Evolutionary conservation across 129 eudicot species (phyloP).

Genomic region (Flaveria brownii): DNA sequence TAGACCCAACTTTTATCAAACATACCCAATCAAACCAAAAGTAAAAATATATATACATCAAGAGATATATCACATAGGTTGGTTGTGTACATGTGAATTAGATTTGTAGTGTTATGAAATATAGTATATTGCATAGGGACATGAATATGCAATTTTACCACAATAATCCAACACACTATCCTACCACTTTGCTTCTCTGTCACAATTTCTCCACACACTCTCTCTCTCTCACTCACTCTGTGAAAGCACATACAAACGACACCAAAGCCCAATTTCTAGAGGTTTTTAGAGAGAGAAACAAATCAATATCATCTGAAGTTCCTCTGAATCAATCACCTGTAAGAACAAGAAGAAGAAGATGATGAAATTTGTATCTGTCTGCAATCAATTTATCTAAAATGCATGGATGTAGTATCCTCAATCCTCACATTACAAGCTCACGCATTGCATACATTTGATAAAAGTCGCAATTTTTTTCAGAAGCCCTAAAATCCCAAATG

Average conservation of each 20-base stretch:
- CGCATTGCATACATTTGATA: conserved; percentile 28
- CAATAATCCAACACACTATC: conserved; percentile 20
- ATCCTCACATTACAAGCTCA: conserved; percentile 25
- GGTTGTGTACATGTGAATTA: not conserved
- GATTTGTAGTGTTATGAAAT: not conserved
- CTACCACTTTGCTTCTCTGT: conserved; percentile 34
- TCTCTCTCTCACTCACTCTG: conserved; percentile 20
- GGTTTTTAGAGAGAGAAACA: conserved; percentile 25
- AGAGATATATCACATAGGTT: not conserved
- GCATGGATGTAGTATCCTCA: conserved; percentile 22
- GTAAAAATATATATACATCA: no score
- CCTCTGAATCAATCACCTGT: conserved; percentile 14
- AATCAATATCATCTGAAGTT: not conserved
- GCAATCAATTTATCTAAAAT: conserved; percentile 17
- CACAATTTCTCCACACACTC: not conserved
- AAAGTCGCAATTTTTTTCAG: not conserved
- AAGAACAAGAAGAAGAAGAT: conserved; percentile 24
- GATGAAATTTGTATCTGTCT: conserved; percentile 19
- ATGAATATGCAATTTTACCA: conserved; percentile 6
- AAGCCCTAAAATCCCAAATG: conserved; percentile 21
- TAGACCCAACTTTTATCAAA: no score
- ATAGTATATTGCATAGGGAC: not conserved
- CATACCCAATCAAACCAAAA: not conserved
- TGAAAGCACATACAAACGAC: conserved; percentile 22
- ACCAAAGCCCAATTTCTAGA: conserved; percentile 19